Percentiles rank a stretch among this genome's conserved stretches.
These are phyloP conservation scores for Exobasidium cylindrosporum DNA, from an alignment of 1,284 basidiomycete genomes.

Conservation along the genomic window DNA sequence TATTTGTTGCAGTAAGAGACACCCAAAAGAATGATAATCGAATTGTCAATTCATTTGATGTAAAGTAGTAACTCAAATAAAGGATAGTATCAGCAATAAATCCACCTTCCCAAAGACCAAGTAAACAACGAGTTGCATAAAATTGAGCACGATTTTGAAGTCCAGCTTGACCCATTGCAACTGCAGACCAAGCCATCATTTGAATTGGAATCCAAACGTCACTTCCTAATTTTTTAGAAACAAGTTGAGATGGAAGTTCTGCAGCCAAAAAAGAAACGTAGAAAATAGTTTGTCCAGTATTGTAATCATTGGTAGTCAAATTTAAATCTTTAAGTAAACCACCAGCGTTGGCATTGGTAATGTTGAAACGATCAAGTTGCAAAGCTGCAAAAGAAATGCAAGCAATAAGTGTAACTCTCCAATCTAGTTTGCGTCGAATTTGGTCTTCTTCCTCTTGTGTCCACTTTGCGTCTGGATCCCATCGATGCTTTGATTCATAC, in stretches of 20 bases:
- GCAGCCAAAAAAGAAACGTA: slow-evolving; percentile 27
- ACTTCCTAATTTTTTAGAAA: slow-evolving; percentile 38
- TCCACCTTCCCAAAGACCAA: slow-evolving; percentile 61
- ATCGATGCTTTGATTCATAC: slow-evolving; percentile 15
- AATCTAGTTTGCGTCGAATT: slow-evolving; percentile 7
- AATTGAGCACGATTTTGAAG: slow-evolving; percentile 25
- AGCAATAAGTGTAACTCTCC: slow-evolving; percentile 3
- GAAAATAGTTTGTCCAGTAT: slow-evolving; percentile 33
- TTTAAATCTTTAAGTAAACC: slow-evolving; percentile 32
- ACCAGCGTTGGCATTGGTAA: slow-evolving; percentile 22
- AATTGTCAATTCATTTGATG: slow-evolving; percentile 60
- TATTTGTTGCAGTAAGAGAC: slow-evolving; percentile 23
- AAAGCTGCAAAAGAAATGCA: slow-evolving; percentile 25
- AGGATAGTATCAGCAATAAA: slow-evolving; percentile 56
- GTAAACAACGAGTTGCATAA: slow-evolving; percentile 25
- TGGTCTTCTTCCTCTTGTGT: slow-evolving; percentile 16
- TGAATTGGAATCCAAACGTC: slow-evolving; percentile 38
- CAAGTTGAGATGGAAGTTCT: slow-evolving; percentile 38
- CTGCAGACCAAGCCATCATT: slow-evolving; percentile 30
- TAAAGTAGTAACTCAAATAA: slow-evolving; percentile 57
- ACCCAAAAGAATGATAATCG: slow-evolving; percentile 65
- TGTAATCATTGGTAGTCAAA: slow-evolving; percentile 39
- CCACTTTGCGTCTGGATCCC: slow-evolving; percentile 17
- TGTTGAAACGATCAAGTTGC: slow-evolving; percentile 25
- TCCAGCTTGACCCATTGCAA: slow-evolving; percentile 23